phyloP scores from a whole-genome alignment of 2,329 filamentous ascomycete species.

The Fusarium buxicola region DNA sequence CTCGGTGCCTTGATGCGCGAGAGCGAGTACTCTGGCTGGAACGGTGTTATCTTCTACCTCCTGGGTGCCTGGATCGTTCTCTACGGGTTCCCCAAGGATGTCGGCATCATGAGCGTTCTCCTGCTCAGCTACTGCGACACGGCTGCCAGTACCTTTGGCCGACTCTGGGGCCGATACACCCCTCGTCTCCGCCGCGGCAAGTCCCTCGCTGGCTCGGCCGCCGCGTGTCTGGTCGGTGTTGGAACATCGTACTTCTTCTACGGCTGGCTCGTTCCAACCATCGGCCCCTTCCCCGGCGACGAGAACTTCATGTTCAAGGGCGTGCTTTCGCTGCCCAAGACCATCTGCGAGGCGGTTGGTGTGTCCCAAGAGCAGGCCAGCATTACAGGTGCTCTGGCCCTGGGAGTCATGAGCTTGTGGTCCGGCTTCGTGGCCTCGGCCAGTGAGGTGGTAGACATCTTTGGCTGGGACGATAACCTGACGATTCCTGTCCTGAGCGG shows the following conservation, averaged over 20 bases:
- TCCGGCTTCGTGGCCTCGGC: constrained; percentile 89
- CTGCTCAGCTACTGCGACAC: constrained; percentile 98
- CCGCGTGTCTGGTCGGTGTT: constrained; percentile 86
- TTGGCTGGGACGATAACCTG: constrained; percentile 96
- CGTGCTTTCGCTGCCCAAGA: constrained; percentile 74
- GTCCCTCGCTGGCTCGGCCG: constrained; percentile 88
- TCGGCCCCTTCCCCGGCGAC: constrained; percentile 76
- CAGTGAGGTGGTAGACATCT: constrained; percentile 91
- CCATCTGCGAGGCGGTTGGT: constrained; percentile 69
- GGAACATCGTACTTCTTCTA: constrained; percentile 87
- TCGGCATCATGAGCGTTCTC: constrained; percentile 88
- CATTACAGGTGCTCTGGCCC: constrained; percentile 76
- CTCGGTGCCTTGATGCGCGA: constrained; percentile 96
- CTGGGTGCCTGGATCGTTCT: constrained; percentile 90
- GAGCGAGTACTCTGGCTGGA: constrained; percentile 92
- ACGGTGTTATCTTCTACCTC: constrained; percentile 97
- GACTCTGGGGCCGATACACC: constrained; percentile 90
- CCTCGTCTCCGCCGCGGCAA: constrained; percentile 87
- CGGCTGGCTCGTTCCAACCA: constrained; percentile 81
- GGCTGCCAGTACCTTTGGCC: constrained; percentile 92
- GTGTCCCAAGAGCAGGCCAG: constrained; percentile 68
- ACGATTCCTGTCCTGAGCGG: constrained; percentile 95
- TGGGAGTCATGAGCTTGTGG: constrained; percentile 84
- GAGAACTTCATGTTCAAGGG: constrained; percentile 83
- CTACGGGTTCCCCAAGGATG: constrained; percentile 90